These are phyloP conservation scores for Allantophomopsis cytisporea DNA, from an alignment of 2,329 filamentous ascomycete genomes.

Conservation along the genomic window DNA sequence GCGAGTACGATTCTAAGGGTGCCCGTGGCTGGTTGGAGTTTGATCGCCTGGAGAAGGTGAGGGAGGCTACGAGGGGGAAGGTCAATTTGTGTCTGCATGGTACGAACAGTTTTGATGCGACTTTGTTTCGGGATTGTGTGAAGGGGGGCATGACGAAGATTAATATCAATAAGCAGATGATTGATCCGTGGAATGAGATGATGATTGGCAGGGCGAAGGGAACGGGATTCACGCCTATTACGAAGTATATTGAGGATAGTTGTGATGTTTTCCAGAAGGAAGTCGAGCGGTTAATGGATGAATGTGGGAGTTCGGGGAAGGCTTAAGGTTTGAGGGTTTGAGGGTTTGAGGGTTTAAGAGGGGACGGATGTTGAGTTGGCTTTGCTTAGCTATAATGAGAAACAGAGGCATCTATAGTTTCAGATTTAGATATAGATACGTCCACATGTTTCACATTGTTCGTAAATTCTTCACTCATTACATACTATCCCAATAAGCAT, in stretches of 20 bases:
- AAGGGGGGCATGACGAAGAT: slow-evolving; percentile 34
- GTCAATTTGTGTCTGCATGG: slow-evolving; percentile 37
- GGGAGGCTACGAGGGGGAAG: slow-evolving; percentile 18
- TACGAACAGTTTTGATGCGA: slow-evolving; percentile 35
- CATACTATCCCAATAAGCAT: no score
- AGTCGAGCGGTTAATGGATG: slow-evolving; percentile 13
- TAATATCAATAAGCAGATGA: slow-evolving; percentile 31
- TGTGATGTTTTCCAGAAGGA: slow-evolving; percentile 11
- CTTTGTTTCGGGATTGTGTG: slow-evolving; percentile 36
- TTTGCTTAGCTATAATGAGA: no score
- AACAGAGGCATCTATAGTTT: no score
- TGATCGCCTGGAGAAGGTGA: slow-evolving; percentile 8
- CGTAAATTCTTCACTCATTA: no score
- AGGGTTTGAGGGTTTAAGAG: no score
- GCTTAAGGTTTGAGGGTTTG: slow-evolving; percentile 5
- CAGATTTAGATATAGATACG: no score
- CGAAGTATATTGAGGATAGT: slow-evolving; percentile 14
- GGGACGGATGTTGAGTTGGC: no score
- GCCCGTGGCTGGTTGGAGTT: slow-evolving; percentile 4
- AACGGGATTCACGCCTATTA: slow-evolving; percentile 9
- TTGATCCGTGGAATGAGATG: slow-evolving; percentile 13
- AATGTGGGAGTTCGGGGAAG: slow-evolving; percentile 12
- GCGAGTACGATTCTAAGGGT: slow-evolving; percentile 28
- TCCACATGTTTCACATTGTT: no score
- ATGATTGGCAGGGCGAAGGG: slow-evolving; percentile 8